Evolutionary conservation across 305 asterid genomes (phyloP), one percentile per base, ranked within the genome.

Genomic region (Fraxinus nigra): DNA sequence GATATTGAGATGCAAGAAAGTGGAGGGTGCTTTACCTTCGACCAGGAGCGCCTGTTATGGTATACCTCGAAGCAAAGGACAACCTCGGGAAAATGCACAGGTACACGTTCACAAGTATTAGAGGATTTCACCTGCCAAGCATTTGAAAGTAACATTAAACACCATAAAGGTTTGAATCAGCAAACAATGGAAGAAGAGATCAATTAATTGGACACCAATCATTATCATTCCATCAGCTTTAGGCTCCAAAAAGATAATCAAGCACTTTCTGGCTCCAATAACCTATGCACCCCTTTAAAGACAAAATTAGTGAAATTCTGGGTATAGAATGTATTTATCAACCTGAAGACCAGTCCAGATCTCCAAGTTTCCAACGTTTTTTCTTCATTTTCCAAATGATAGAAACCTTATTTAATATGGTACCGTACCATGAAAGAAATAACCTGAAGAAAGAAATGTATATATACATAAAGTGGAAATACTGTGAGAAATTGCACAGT

Each of bases 61-160:
- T 94, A 96, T 86, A 96, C 94, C 91, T 96, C 99, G 70, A 94
- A 78, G 81, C 89, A 85, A 65, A 96, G 90, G 81, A 91, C 80
- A 72, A 89, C 87, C 86, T 93, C 98, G 14, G 95, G 98, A 89
- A 82, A 94, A 34, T 86, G 89, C 85, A 93, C 88, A 1, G 92
- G 89, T 37, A 92, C 82, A 76, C 85, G 80, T 85, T 83, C 90
- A 80, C 30, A 32, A 46, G 88, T 40, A 80, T 83, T 88, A 14
- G 92, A 88, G 79, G 93, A 78, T 85, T 84, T 90, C 76, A 90
- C 96, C 96, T 91, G 91, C 83, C 72, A 87, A 72, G 73, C 40
- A 59, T 59, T 83, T 79, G 51, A 80, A 74, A 67, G 77, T 6
- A 13, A 61, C 65, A 72, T 76, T 26, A 81, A 79, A 82, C 24